These are phyloP conservation scores for Russula ochroleuca DNA, from an alignment of 768 basidiomycete species.

Conservation along the genomic window DNA sequence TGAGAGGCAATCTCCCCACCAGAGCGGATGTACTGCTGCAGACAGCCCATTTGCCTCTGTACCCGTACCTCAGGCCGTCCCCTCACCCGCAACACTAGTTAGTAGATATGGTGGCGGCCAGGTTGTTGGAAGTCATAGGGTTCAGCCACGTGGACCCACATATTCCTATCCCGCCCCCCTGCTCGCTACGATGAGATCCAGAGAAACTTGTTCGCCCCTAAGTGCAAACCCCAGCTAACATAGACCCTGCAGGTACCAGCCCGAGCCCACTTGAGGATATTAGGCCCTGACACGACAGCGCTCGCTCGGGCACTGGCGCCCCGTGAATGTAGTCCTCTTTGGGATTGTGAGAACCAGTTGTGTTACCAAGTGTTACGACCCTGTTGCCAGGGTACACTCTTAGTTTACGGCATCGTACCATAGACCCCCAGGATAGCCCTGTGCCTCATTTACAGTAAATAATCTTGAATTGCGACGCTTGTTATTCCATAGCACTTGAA, in stretches of 20 bases:
- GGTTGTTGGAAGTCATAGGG: neutral
- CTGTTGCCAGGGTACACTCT: neutral
- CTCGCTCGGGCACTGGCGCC: neutral
- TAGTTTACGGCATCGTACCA: neutral
- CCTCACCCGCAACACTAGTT: too few species aligned
- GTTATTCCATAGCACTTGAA: neutral
- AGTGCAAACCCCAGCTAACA: neutral
- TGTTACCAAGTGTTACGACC: neutral
- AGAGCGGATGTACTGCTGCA: neutral
- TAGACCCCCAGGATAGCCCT: too few species aligned
- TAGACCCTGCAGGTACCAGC: neutral
- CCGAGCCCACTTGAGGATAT: neutral
- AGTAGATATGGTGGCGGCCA: neutral
- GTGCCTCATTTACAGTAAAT: neutral
- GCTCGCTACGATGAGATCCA: neutral
- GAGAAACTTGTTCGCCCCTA: neutral
- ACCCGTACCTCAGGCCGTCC: too few species aligned
- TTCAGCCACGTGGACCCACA: neutral
- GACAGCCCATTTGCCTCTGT: neutral
- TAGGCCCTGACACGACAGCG: neutral
- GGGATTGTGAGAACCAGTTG: too few species aligned
- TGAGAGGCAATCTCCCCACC: neutral
- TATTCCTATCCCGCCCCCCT: neutral
- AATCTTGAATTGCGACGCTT: neutral
- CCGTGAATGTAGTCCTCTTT: neutral